A percentile compares a stretch with the other conserved stretches of the same genome.
Conservation (phyloP, 352 stramenopile species). For the Pythium graminicola region DNA sequence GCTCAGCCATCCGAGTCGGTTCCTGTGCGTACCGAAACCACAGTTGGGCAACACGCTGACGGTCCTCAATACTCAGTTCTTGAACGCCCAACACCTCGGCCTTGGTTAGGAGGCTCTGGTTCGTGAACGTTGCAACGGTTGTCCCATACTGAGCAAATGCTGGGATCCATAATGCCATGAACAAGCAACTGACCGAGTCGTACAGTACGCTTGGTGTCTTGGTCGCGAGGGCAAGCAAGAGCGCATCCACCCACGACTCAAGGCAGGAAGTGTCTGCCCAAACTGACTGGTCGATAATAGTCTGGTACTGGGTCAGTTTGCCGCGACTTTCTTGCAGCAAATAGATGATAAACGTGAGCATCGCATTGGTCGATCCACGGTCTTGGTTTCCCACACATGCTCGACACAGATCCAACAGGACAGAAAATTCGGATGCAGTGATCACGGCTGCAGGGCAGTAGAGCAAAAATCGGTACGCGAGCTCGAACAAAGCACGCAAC, state of each 20-base stretch:
- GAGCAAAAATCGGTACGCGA: slow-evolving; percentile 61
- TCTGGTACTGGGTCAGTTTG: slow-evolving; percentile 36
- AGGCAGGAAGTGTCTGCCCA: slow-evolving; percentile 31
- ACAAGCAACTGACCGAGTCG: slow-evolving; percentile 42
- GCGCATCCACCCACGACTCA: slow-evolving; percentile 42
- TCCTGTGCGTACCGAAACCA: slow-evolving; percentile 51
- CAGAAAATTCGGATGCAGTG: slow-evolving; percentile 42
- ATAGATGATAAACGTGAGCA: slow-evolving; percentile 61
- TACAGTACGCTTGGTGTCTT: slow-evolving; percentile 56
- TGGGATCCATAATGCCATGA: slow-evolving; percentile 41
- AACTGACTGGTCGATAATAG: slow-evolving; percentile 40
- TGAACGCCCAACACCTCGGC: slow-evolving; percentile 34
- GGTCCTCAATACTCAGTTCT: slow-evolving; percentile 34
- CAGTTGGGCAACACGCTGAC: slow-evolving; percentile 45
- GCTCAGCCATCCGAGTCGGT: slow-evolving; percentile 45
- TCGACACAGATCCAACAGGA: slow-evolving; percentile 52
- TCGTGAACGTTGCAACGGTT: slow-evolving; percentile 25
- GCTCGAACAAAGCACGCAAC: slow-evolving; percentile 56
- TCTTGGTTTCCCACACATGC: slow-evolving; percentile 63
- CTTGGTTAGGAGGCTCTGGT: slow-evolving; percentile 17
- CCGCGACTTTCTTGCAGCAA: slow-evolving; percentile 48
- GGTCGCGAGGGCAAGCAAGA: slow-evolving; percentile 40
- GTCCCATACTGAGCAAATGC: slow-evolving; percentile 34
- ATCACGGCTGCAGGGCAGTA: slow-evolving; percentile 64
- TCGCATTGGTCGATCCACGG: slow-evolving; percentile 51